Percentiles rank a stretch among this genome's conserved stretches.
Conservation (phyloP, 352 stramenopile species). For the Phytophthora fragariaefolia region DNA sequence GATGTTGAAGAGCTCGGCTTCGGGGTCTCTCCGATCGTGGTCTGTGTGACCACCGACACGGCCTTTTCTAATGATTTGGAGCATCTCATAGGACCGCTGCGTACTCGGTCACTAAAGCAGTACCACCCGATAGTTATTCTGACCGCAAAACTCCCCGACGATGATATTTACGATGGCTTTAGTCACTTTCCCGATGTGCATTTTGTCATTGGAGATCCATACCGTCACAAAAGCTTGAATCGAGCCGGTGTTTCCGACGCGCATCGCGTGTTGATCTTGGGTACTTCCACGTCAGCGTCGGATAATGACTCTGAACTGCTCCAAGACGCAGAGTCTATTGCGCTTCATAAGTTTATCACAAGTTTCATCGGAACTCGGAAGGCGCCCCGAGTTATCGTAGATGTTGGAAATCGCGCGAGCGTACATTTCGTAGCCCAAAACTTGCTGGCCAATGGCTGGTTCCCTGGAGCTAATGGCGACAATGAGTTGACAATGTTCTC, state of each 20-base stretch:
- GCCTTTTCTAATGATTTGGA: conserved; percentile 79
- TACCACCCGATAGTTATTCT: conserved; percentile 82
- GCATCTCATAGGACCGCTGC: conserved; percentile 78
- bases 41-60: conserved; percentile 66
- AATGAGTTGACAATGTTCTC: conserved; percentile 49
- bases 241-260: conserved; percentile 72
- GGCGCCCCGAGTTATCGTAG: conserved; percentile 74
- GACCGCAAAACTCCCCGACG: conserved; percentile 55
- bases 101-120: conserved; percentile 66
- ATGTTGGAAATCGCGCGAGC: conserved; percentile 82
- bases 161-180: conserved; percentile 71
- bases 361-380: conserved; percentile 65
- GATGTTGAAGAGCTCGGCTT: conserved; percentile 60
- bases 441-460: conserved; percentile 73
- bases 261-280: conserved; percentile 79
- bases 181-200: conserved; percentile 75
- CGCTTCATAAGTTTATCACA: conserved; percentile 85
- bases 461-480: conserved; percentile 38
- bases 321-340: conserved; percentile 77
- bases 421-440: conserved; percentile 88
- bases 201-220: conserved; percentile 76
- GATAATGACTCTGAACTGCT: conserved; percentile 74
- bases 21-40: conserved; percentile 65
- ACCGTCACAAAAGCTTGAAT: conserved; percentile 58
- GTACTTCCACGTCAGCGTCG: conserved; percentile 58